A percentile compares a stretch with the other conserved stretches of the same genome.
Conservation (phyloP, 352 stramenopile species). For the Thalassiosira livingstoniorum region DNA sequence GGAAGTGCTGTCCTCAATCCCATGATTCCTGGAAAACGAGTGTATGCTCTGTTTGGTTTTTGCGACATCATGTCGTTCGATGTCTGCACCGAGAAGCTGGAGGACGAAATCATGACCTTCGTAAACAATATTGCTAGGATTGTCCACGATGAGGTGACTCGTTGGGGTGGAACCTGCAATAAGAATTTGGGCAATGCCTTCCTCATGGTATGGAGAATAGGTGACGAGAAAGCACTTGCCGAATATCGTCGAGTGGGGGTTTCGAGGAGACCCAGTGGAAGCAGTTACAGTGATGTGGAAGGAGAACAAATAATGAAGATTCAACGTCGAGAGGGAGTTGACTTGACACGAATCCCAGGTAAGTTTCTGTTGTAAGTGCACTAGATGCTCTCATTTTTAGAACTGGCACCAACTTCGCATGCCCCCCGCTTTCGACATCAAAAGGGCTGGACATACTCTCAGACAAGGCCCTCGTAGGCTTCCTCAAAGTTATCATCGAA, state of each 20-base stretch:
- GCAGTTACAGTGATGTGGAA: slow-evolving; percentile 45
- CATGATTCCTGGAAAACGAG: slow-evolving; percentile 97
- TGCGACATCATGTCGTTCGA: slow-evolving; percentile 96
- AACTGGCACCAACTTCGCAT: slow-evolving; percentile 2
- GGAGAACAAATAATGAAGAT: neutral
- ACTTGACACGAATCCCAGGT: slow-evolving; percentile 65
- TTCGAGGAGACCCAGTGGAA: slow-evolving; percentile 44
- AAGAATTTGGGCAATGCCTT: slow-evolving; percentile 93
- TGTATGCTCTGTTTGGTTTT: slow-evolving; percentile 95
- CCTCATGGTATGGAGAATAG: slow-evolving; percentile 91
- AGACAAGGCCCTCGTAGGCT: slow-evolving; percentile 93
- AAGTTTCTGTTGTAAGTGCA: slow-evolving; percentile 10
- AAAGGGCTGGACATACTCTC: slow-evolving; percentile 88
- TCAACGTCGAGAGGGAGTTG: slow-evolving; percentile 76
- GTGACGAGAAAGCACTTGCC: slow-evolving; percentile 65
- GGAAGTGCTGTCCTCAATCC: slow-evolving; percentile 92
- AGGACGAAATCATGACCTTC: slow-evolving; percentile 96
- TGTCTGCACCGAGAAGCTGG: slow-evolving; percentile 90
- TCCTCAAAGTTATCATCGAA: slow-evolving; percentile 93
- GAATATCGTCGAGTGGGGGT: slow-evolving; percentile 51
- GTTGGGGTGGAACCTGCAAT: slow-evolving; percentile 86
- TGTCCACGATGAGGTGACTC: slow-evolving; percentile 88
- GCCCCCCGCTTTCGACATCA: slow-evolving; percentile 36
- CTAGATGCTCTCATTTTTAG: neutral
- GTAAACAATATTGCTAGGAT: slow-evolving; percentile 98